These are phyloP conservation scores for Colletotrichum musicola DNA, from an alignment of 2,329 filamentous ascomycete species.

Conservation along the genomic window DNA sequence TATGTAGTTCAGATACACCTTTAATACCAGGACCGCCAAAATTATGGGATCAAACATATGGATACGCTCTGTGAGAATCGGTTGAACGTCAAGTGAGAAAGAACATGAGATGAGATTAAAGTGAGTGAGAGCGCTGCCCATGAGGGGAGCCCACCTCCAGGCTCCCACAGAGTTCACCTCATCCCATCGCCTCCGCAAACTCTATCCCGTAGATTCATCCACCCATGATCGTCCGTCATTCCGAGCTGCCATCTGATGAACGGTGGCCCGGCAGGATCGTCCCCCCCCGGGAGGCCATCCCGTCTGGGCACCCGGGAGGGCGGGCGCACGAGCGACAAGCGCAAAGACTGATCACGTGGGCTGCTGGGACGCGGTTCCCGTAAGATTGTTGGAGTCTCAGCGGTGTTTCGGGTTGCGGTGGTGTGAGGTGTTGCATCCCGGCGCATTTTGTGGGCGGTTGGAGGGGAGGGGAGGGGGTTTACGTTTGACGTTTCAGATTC, in stretches of 20 bases:
- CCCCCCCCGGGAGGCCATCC: slow-evolving; percentile 1
- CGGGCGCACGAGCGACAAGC: too few species aligned
- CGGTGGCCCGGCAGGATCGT: slow-evolving; percentile 8
- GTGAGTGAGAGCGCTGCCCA: not conserved
- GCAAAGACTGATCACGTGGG: slow-evolving; percentile 19
- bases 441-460: slow-evolving; percentile 25
- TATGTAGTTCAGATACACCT: slow-evolving; percentile 27
- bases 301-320: slow-evolving; percentile 20
- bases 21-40: slow-evolving; percentile 33
- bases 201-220: not conserved
- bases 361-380: not conserved
- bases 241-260: slow-evolving; percentile 31
- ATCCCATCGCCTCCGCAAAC: slow-evolving; percentile 1
- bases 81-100: too few species aligned
- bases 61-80: too few species aligned
- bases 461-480: not conserved
- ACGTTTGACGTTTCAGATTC: slow-evolving; percentile 29
- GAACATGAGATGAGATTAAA: not conserved
- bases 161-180: slow-evolving; percentile 15
- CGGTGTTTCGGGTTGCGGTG: slow-evolving; percentile 35
- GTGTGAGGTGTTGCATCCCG: slow-evolving; percentile 24
- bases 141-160: not conserved
- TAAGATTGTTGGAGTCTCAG: slow-evolving; percentile 32
- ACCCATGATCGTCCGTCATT: slow-evolving; percentile 24
- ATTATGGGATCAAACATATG: not conserved